Evolutionary conservation across 2,329 filamentous ascomycete genomes (phyloP).

Genomic region (Tothia fuscella): DNA sequence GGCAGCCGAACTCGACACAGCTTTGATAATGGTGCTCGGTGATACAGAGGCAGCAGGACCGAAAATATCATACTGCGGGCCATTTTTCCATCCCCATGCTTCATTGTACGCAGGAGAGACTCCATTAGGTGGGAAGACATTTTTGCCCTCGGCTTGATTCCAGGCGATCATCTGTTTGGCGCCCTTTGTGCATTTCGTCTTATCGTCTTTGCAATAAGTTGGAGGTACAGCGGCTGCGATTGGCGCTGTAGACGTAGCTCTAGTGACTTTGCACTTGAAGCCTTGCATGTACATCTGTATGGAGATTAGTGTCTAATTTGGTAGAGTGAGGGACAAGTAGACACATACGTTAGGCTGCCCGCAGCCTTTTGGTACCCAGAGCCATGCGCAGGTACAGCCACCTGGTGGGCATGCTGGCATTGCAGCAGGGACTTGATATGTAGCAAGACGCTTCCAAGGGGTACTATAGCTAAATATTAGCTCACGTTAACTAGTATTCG

Average conservation of each 20-base stretch:
- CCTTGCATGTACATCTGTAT: conserved; percentile 42
- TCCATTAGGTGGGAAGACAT: conserved; percentile 13
- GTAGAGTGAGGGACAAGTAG: no score
- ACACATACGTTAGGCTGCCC: conserved; percentile 27
- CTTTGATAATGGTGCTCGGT: not conserved
- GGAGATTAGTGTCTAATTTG: no score
- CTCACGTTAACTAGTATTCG: not conserved
- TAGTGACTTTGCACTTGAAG: conserved; percentile 37
- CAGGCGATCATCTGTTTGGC: conserved; percentile 41
- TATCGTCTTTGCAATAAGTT: conserved; percentile 31
- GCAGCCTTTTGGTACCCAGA: conserved; percentile 29
- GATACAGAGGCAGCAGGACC: not conserved
- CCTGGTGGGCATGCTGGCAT: conserved; percentile 26
- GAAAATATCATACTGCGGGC: not conserved
- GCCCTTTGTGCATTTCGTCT: conserved; percentile 32
- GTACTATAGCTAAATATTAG: conserved; percentile 18
- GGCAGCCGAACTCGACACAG: no score
- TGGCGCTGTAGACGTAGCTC: conserved; percentile 28
- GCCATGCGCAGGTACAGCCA: conserved; percentile 31
- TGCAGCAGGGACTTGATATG: conserved; percentile 26
- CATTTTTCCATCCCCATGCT: not conserved
- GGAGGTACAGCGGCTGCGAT: conserved; percentile 32
- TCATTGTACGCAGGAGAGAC: not conserved
- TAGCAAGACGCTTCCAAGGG: conserved; percentile 27
- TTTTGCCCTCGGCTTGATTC: conserved; percentile 21